These are phyloP conservation scores for Alternaria atra DNA, from an alignment of 2,329 filamentous ascomycete genomes.

Conservation along the genomic window DNA sequence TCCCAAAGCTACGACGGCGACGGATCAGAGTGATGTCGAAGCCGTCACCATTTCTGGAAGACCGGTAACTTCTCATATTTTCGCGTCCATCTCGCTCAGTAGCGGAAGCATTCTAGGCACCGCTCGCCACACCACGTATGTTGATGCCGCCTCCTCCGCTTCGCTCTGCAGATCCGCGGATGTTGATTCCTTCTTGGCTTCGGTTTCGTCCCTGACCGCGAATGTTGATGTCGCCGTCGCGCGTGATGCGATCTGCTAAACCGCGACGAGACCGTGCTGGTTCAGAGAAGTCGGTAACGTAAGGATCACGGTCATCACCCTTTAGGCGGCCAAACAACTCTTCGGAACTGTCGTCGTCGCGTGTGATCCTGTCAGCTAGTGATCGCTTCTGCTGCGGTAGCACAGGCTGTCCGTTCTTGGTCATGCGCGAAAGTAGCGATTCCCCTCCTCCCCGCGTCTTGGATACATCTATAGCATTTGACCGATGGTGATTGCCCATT, in stretches of 20 bases:
- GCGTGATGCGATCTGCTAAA: slow-evolving; percentile 36
- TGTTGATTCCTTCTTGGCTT: slow-evolving; percentile 43
- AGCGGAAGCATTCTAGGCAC: slow-evolving; percentile 28
- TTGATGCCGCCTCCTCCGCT: slow-evolving; percentile 33
- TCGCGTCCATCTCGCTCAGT: neutral
- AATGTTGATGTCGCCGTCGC: slow-evolving; percentile 30
- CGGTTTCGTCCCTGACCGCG: slow-evolving; percentile 28
- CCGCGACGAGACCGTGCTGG: slow-evolving; percentile 25
- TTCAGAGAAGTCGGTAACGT: slow-evolving; percentile 38
- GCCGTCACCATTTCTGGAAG: neutral
- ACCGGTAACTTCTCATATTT: neutral
- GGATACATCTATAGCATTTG: slow-evolving; percentile 53
- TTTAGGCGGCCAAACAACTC: slow-evolving; percentile 43
- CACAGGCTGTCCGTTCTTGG: slow-evolving; percentile 45
- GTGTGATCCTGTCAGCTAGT: slow-evolving; percentile 43
- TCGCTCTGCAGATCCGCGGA: slow-evolving; percentile 40
- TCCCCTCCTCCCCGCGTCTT: slow-evolving; percentile 23
- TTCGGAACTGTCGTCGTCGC: slow-evolving; percentile 35
- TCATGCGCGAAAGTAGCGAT: slow-evolving; percentile 46
- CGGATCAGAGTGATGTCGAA: neutral
- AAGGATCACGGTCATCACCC: slow-evolving; percentile 39
- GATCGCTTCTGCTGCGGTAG: slow-evolving; percentile 32
- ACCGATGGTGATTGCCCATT: slow-evolving; percentile 55
- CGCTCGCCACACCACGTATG: slow-evolving; percentile 47
- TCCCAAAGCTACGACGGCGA: slow-evolving; percentile 4